Conservation (phyloP, 2,329 filamentous ascomycete genomes). For the Fusarium protoensiforme region DNA sequence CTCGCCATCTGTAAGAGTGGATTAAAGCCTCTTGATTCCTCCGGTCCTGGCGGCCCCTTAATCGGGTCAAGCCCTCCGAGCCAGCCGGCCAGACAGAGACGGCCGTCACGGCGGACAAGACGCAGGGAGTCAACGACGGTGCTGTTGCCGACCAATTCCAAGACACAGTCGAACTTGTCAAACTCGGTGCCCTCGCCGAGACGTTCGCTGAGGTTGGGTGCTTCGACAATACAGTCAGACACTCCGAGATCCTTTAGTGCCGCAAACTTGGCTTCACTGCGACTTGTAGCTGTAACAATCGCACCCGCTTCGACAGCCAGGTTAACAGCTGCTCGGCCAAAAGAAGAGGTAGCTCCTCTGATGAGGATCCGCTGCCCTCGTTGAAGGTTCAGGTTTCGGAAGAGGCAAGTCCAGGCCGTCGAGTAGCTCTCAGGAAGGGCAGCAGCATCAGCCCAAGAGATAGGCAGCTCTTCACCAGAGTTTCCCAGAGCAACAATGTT, state of each 20-base stretch:
- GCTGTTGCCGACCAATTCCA: not conserved
- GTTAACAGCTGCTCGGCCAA: not conserved
- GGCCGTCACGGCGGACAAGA: not conserved
- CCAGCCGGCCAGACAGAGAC: not conserved
- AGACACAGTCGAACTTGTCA: not conserved
- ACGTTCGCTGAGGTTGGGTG: not conserved
- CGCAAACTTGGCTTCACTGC: not conserved
- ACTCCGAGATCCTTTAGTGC: not conserved
- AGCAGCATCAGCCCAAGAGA: conserved; percentile 16
- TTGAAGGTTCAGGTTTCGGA: conserved; percentile 6
- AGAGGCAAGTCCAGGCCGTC: conserved; percentile 21
- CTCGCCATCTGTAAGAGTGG: conserved; percentile 56
- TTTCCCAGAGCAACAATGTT: conserved; percentile 4
- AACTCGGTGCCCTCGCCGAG: not conserved
- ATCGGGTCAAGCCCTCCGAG: not conserved
- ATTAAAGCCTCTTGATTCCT: conserved; percentile 53
- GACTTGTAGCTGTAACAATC: not conserved
- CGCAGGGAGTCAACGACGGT: not conserved
- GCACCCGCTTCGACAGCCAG: not conserved
- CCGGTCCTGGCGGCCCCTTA: not conserved
- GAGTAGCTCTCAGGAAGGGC: conserved; percentile 15
- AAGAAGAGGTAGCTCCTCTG: not conserved
- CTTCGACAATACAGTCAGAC: not conserved
- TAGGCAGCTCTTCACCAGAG: not conserved
- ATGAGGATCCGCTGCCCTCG: not conserved